Conservation (phyloP, 257 asterid species). For the Fraxinus anomala region DNA sequence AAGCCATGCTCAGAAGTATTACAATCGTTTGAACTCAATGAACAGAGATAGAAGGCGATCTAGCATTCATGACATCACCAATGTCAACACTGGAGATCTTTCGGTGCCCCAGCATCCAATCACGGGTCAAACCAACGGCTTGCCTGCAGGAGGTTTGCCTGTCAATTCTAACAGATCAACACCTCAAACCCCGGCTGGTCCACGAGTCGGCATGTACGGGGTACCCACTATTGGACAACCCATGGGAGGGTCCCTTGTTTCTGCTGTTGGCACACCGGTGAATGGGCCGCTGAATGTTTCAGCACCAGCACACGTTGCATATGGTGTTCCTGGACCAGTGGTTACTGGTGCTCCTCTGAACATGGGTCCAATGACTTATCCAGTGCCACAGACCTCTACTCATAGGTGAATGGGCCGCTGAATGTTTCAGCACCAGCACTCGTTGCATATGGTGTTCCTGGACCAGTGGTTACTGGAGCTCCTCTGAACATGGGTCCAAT, state of each 20-base stretch:
- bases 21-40: conserved; percentile 81
- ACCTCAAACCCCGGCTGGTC: conserved; percentile 35
- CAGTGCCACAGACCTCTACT: conserved; percentile 49
- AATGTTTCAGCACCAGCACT: conserved; percentile 45
- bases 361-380: conserved; percentile 49
- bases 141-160: conserved; percentile 41
- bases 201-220: conserved; percentile 52
- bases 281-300: conserved; percentile 44
- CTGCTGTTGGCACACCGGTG: conserved; percentile 60
- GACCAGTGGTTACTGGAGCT: conserved; percentile 41
- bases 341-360: conserved; percentile 50
- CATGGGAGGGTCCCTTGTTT: conserved; percentile 63
- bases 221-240: conserved; percentile 71
- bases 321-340: conserved; percentile 44
- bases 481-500: conserved; percentile 46
- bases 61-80: conserved; percentile 90
- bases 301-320: conserved; percentile 48
- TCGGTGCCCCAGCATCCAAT: conserved; percentile 66
- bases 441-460: conserved; percentile 55
- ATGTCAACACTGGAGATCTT: conserved; percentile 57
- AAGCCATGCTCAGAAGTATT: conserved; percentile 93
- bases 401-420: conserved; percentile 32
- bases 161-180: conserved; percentile 28
- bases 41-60: conserved; percentile 87
- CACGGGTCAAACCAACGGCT: conserved; percentile 66